Conservation (phyloP, 202 grass and related monocot genomes). For the Cymbopogon flexuosus region DNA sequence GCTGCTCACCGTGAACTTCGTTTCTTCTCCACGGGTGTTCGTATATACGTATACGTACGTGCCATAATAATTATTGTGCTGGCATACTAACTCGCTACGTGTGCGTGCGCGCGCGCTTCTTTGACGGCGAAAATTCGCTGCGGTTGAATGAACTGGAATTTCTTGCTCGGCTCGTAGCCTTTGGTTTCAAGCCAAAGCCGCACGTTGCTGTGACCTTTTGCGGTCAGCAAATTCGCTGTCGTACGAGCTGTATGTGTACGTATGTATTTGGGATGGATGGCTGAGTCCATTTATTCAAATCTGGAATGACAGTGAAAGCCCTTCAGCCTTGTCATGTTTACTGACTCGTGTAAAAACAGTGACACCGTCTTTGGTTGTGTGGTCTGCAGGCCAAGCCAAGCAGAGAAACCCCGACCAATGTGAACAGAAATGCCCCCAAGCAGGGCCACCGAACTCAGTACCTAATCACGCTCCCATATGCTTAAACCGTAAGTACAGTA, state of each 20-base stretch:
- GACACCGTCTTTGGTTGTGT: background rate
- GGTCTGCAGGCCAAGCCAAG: background rate
- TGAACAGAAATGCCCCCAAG: too few relatives aligned
- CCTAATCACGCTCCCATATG: too few relatives aligned
- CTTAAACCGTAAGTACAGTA: too few relatives aligned
- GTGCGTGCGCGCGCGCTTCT: background rate
- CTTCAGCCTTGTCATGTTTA: background rate
- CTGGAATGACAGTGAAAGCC: conserved; percentile 4
- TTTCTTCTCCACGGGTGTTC: background rate
- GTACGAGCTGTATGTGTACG: conserved; percentile 5
- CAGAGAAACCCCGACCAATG: background rate
- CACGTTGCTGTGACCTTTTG: conserved; percentile 43
- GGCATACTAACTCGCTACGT: background rate
- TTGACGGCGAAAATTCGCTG: conserved; percentile 28
- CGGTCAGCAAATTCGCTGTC: conserved; percentile 41
- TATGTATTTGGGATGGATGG: background rate
- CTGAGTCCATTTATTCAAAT: conserved; percentile 1
- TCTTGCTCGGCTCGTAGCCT: background rate
- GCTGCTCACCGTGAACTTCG: background rate
- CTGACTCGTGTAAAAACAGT: background rate
- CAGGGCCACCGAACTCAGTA: too few relatives aligned
- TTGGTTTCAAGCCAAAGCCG: background rate
- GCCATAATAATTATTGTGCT: background rate
- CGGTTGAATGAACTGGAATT: conserved; percentile 26
- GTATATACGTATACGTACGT: background rate